Conservation (phyloP, 2,329 filamentous ascomycete species). For the Lecanosticta acicola region DNA sequence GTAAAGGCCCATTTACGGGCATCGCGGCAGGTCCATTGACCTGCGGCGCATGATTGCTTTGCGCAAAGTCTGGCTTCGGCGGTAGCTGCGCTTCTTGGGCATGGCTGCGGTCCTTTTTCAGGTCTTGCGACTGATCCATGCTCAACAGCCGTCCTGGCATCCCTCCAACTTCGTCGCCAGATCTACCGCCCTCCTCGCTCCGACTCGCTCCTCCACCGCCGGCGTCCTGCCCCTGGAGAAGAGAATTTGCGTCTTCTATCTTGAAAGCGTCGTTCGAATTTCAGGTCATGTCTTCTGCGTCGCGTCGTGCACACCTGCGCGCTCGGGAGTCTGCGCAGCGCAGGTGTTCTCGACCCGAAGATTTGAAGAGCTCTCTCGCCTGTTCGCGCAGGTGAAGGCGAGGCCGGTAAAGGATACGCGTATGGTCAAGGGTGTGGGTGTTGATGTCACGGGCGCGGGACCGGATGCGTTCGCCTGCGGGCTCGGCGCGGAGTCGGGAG, state of each 20-base stretch:
- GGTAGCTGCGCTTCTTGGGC: slow-evolving; percentile 18
- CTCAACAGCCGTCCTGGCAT: slow-evolving; percentile 46
- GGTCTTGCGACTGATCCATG: slow-evolving; percentile 40
- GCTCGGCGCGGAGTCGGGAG: background rate
- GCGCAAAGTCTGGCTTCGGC: slow-evolving; percentile 17
- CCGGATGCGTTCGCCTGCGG: slow-evolving; percentile 2
- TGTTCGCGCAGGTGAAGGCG: too few species aligned
- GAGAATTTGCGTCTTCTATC: slow-evolving; percentile 24
- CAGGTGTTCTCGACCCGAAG: background rate
- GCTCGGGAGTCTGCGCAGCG: background rate
- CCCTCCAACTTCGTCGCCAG: slow-evolving; percentile 18
- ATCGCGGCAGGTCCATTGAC: slow-evolving; percentile 5
- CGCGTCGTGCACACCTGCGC: background rate
- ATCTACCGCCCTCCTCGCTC: slow-evolving; percentile 13
- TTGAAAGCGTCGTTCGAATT: slow-evolving; percentile 14
- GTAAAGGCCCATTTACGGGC: slow-evolving; percentile 11
- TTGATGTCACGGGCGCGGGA: slow-evolving; percentile 4
- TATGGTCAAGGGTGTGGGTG: background rate
- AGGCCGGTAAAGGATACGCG: background rate
- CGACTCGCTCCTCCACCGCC: slow-evolving; percentile 15
- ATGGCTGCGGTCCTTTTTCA: slow-evolving; percentile 30
- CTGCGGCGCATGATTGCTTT: slow-evolving; percentile 10
- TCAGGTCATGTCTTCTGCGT: slow-evolving; percentile 20
- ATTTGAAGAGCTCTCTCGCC: too few species aligned
- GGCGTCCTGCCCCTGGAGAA: slow-evolving; percentile 13